Base-by-base conservation (phyloP, 768 basidiomycete genomes). In the Hericium alpestre region DNA sequence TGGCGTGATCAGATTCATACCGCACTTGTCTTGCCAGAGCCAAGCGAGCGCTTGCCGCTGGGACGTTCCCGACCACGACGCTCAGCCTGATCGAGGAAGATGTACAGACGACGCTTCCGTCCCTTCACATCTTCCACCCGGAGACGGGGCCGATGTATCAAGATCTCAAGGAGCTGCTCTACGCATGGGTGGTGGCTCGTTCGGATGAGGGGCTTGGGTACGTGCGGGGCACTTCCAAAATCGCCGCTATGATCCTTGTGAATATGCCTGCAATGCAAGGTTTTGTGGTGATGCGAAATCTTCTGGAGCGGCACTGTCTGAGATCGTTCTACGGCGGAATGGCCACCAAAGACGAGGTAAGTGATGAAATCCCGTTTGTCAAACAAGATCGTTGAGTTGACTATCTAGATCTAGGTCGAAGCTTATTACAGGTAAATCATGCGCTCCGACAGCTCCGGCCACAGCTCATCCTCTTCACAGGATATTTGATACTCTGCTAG, bases 401-500 rank as follows among this genome's bases (percentile, higher is more conserved):
- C 40, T 51, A 25, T 20, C 55, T 39, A 18, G 20, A 10, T 12
- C 16, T 54, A 93, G 92, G 83, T 90, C 53, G 91, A 93, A 69
- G 92, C 89, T 4, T 94, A 94, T 70, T 93, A 90, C 71, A 82
- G 92, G 90, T 91, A 54, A 58, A 10, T 38, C 6, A 32, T 7
- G 32, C 32, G 32, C 6, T 32, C 8, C 9, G 32, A 32, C 32
- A 32, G 8, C 9, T 32, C 32, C 6, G 18, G 38, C 15, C 7
- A 25, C n/a, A 47, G 23, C 56, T 10, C 11, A 15, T 8, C 39
- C 38, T 12, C 16, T 41, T 22, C 20, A 27, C 64, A 93, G 90
- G 64, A 93, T 94, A 65, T 95, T 95, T 61, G 93, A 94, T 66
- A 94, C 93, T 0, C 69, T 94, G 22, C 76, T 94, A 32, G 93